A percentile compares a stretch with the other conserved stretches of the same genome.
Conservation (phyloP, 768 basidiomycete genomes). For the Pleurotus cornucopiae region DNA sequence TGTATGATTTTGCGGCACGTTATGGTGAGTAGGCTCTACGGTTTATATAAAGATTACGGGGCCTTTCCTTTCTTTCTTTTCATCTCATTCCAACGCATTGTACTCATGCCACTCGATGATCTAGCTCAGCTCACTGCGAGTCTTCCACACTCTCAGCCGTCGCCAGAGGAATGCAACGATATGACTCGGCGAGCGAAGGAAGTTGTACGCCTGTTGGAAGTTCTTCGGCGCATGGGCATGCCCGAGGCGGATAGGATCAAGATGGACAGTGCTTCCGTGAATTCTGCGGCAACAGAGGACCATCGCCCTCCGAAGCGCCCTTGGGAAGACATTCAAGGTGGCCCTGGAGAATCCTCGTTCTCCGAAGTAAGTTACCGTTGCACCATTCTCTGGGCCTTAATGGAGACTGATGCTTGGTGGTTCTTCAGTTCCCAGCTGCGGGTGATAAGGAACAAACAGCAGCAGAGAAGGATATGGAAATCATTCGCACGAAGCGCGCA, state of each 20-base stretch:
- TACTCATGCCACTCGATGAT: not conserved
- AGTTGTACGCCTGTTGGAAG: conserved; percentile 68
- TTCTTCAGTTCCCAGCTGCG: conserved; percentile 22
- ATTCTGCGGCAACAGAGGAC: conserved; percentile 32
- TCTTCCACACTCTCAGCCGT: conserved; percentile 47
- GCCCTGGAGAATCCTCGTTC: conserved; percentile 14
- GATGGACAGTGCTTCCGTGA: conserved; percentile 22
- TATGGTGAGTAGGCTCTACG: conserved; percentile 47
- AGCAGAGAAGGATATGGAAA: conserved; percentile 82
- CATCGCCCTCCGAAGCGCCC: conserved; percentile 70
- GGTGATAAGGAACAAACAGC: conserved; percentile 47
- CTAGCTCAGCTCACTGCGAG: conserved; percentile 41
- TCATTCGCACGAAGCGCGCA: conserved; percentile 79
- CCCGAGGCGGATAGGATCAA: conserved; percentile 32
- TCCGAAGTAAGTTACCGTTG: conserved; percentile 26
- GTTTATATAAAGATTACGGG: not conserved
- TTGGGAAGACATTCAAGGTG: conserved; percentile 65
- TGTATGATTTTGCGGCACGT: conserved; percentile 63
- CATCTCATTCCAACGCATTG: not conserved
- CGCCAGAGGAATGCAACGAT: conserved; percentile 53
- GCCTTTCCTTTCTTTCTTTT: conserved; percentile 8
- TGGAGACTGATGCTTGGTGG: too few relatives aligned
- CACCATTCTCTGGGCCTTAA: too few relatives aligned
- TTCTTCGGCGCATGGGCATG: conserved; percentile 41
- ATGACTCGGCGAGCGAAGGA: conserved; percentile 65